These are phyloP conservation scores for Ustilago sp. DNA, from an alignment of 1,284 basidiomycete species.

Conservation along the genomic window DNA sequence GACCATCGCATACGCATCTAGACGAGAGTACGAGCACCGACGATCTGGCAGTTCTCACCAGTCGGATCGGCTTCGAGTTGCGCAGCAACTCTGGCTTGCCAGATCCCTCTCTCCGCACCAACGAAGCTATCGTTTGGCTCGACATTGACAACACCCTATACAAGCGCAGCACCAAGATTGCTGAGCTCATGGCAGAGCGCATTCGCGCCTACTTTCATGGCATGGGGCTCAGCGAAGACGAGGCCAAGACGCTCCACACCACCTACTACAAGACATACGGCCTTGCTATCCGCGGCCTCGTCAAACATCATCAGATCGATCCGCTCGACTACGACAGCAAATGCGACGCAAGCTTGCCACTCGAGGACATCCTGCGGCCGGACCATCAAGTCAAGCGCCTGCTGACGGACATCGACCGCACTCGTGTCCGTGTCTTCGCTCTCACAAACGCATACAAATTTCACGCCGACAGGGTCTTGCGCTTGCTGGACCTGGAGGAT, in stretches of 20 bases:
- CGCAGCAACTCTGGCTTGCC: conserved; percentile 37
- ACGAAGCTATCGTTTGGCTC: conserved; percentile 76
- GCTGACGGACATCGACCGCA: conserved; percentile 81
- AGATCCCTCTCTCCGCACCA: conserved; percentile 39
- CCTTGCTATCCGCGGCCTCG: conserved; percentile 84
- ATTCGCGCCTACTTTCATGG: conserved; percentile 85
- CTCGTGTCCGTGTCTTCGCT: conserved; percentile 75
- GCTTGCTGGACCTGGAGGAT: conserved; percentile 79
- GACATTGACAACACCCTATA: conserved; percentile 91
- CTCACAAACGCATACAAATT: conserved; percentile 71
- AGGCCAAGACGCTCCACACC: conserved; percentile 79
- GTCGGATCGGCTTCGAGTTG: conserved; percentile 50
- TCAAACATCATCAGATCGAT: conserved; percentile 83
- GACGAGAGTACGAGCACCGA: conserved; percentile 36
- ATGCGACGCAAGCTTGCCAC: conserved; percentile 84
- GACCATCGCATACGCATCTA: not conserved
- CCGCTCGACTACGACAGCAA: conserved; percentile 86
- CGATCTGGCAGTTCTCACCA: conserved; percentile 14
- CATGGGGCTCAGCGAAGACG: conserved; percentile 77
- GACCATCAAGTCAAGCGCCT: conserved; percentile 77
- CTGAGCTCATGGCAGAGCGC: conserved; percentile 80
- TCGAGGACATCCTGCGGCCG: conserved; percentile 82
- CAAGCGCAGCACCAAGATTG: conserved; percentile 73
- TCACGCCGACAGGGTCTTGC: conserved; percentile 84
- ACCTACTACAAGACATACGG: conserved; percentile 82